Percentiles rank a stretch among this genome's conserved stretches.
These are phyloP conservation scores for Pseudotulostoma volvatum DNA, from an alignment of 495 filamentous ascomycete genomes.

Conservation along the genomic window DNA sequence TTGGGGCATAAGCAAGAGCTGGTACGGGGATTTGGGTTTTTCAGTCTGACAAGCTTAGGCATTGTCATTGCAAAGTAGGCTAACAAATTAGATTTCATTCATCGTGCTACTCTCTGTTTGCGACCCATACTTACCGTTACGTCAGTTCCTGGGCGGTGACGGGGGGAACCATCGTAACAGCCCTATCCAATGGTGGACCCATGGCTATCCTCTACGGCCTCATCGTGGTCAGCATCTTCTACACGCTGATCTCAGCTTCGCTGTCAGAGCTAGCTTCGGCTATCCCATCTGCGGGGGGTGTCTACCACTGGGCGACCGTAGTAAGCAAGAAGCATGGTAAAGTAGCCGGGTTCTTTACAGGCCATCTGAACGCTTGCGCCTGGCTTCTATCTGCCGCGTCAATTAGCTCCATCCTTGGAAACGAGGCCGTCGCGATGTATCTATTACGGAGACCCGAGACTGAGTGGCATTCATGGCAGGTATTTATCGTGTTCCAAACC, in stretches of 20 bases:
- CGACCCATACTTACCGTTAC: background rate
- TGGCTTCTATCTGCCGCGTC: conserved; percentile 54
- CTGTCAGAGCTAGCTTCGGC: conserved; percentile 54
- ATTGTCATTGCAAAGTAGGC: conserved; percentile 32
- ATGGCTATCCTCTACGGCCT: conserved; percentile 29
- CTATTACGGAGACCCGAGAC: conserved; percentile 42
- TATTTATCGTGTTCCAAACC: conserved; percentile 52
- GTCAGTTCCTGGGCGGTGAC: conserved; percentile 27
- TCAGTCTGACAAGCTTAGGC: too few species aligned
- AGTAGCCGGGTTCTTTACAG: conserved; percentile 50
- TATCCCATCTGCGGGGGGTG: conserved; percentile 65
- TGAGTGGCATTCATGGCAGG: conserved; percentile 46
- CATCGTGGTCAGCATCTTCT: conserved; percentile 25
- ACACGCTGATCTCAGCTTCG: conserved; percentile 27
- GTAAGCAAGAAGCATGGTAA: conserved; percentile 47
- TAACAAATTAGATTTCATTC: too few species aligned
- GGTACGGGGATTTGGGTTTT: conserved; percentile 41
- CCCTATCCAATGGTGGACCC: conserved; percentile 32
- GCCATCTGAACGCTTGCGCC: conserved; percentile 58
- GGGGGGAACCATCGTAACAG: conserved; percentile 29
- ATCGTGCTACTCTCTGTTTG: background rate
- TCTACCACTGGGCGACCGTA: conserved; percentile 68
- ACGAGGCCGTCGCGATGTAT: conserved; percentile 53
- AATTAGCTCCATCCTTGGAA: conserved; percentile 46
- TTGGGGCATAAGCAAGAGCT: conserved; percentile 43